Evolutionary conservation across 306 rosid species (phyloP).

Genomic region (Vachellia collinsii): DNA sequence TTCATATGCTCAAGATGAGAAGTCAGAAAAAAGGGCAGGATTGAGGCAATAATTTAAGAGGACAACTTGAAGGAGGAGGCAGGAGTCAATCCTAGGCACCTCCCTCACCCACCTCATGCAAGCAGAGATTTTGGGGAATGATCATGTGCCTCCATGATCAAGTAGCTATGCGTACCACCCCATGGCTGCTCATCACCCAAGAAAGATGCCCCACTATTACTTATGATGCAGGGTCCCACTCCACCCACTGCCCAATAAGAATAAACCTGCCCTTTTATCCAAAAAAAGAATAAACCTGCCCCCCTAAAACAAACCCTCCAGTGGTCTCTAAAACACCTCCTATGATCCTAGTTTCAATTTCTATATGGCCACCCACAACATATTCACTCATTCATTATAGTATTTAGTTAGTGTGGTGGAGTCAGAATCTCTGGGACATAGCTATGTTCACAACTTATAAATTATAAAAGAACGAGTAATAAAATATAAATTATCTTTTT

Average conservation of each 20-base stretch:
- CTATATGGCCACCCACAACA: slow-evolving; percentile 29
- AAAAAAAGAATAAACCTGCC: slow-evolving; percentile 48
- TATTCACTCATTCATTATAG: slow-evolving; percentile 18
- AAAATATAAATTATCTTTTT: not conserved
- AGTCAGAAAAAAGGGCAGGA: slow-evolving; percentile 30
- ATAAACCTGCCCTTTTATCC: slow-evolving; percentile 48
- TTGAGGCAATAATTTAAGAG: slow-evolving; percentile 25
- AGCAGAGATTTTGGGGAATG: slow-evolving; percentile 37
- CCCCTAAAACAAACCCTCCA: slow-evolving; percentile 45
- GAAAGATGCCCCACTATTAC: slow-evolving; percentile 55
- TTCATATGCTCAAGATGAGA: slow-evolving; percentile 20
- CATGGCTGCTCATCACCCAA: slow-evolving; percentile 59
- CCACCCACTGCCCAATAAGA: slow-evolving; percentile 62
- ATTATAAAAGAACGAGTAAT: not conserved
- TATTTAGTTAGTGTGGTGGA: slow-evolving; percentile 10
- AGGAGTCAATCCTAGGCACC: slow-evolving; percentile 33
- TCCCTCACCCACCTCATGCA: slow-evolving; percentile 38
- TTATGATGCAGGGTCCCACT: slow-evolving; percentile 56
- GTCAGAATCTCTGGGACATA: slow-evolving; percentile 13
- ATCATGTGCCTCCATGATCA: slow-evolving; percentile 79
- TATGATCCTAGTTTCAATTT: slow-evolving; percentile 30
- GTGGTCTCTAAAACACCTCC: slow-evolving; percentile 34
- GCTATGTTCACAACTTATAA: slow-evolving; percentile 9
- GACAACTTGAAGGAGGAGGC: slow-evolving; percentile 31
- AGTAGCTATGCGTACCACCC: slow-evolving; percentile 43